Base-by-base conservation (phyloP, 352 stramenopile genomes). In the Phytophthora europaea region DNA sequence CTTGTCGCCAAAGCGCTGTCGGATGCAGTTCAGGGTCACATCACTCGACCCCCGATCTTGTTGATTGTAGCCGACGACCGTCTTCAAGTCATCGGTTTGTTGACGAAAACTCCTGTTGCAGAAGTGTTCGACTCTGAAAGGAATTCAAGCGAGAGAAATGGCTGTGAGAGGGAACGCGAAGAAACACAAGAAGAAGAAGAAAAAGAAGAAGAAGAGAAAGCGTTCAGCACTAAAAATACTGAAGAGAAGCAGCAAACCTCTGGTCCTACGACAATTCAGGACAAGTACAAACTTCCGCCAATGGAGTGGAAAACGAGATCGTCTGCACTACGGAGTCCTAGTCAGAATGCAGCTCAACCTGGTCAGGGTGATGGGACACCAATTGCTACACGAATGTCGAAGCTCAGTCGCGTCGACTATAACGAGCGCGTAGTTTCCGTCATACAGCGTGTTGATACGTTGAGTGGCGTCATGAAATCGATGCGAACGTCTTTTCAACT, bases 401-500 rank as follows among this genome's bases (percentile, higher is more conserved):
- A 82, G 13, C 16, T 85, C 50, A 76, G 53, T 62, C 52, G 64
- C 22, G 64, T 54, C 20, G 78, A 81, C 28, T 83, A 88, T 16
- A 75, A 84, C 15, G 47, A 88, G 70, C 80, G 83, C 9, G 63
- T 91, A 4, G 59, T 58, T 3, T 52, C 55, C 6, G 66, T 80
- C 26, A 73, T 73, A 16, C 59, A 75, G 22, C 80, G 83, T 7
- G 75, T 93, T 0, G 80, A 87, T 28, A 70, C 47, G 0, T 45
- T 93, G 36, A 70, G 72, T 47, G 61, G 61, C 5, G 80, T 78
- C 15, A 57, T 93, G 31, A 82, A 86, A 50, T 72, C 52, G 31
- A 82, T 93, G 40, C 82, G 81, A 18, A 70, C 60, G 12, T 93
- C 85, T 2, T 93, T 93, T 50, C 70, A 83, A 50, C 47, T 91